Base-by-base conservation (phyloP, 805 yeast genomes). In the Kuraishia hungarica region DNA sequence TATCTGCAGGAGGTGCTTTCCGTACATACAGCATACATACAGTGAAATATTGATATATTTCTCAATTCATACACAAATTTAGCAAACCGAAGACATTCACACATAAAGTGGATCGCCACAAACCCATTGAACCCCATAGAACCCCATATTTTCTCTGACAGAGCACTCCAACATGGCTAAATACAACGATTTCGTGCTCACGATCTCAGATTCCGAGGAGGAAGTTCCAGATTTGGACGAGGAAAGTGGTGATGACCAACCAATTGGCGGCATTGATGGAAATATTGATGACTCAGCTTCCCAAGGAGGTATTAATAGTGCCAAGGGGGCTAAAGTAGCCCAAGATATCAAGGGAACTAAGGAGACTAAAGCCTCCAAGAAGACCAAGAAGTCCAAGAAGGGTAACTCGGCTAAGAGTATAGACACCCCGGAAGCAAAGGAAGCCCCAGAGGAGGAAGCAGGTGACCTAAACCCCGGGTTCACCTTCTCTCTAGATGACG, bases 201-300 rank as follows among this genome's bases (percentile, higher is more conserved):
- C 96, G 0, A 87, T 89, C 54, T 79, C 83, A 23, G 93, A 87
- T 61, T 82, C 88, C 61, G 96, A 87, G 62, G 84, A 84, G 15
- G 92, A 85, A 54, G 78, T 78, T 24, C 72, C 74, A 21, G 67
- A 71, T 58, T 58, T 63, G 52, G 75, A 72, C 51, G 66, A 62
- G 52, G 72, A 64, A 24, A 57, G 29, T 20, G 28, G 24, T 3
- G 48, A 51, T n/a, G 50, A 24, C n/a, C 43, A n/a, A n/a, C n/a
- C n/a, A n/a, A n/a, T n/a, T n/a, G n/a, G n/a, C n/a, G n/a, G n/a
- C n/a, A n/a, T n/a, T n/a, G n/a, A n/a, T n/a, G n/a, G n/a, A n/a
- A n/a, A n/a, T n/a, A n/a, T n/a, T n/a, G n/a, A n/a, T n/a, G n/a
- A n/a, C n/a, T n/a, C n/a, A n/a, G n/a, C n/a, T n/a, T n/a, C n/a